Conservation (phyloP, 176 grass and related monocot genomes). For the Rhynchospora tenuis region DNA sequence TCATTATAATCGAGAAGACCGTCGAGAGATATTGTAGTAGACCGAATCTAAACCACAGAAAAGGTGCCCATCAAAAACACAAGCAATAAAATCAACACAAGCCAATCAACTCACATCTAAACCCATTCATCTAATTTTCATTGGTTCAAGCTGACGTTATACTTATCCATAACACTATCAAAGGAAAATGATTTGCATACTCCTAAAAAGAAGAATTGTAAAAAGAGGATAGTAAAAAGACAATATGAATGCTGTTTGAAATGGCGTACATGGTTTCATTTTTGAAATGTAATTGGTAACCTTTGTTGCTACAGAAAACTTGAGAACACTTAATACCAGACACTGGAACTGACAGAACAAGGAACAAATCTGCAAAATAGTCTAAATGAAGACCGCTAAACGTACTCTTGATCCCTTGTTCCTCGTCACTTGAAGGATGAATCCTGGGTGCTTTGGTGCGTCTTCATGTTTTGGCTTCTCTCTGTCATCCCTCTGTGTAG, state of each 20-base stretch:
- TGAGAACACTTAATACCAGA: not conserved
- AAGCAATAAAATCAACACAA: slow-evolving; percentile 7
- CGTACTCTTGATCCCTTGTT: slow-evolving; percentile 85
- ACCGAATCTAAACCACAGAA: slow-evolving; percentile 58
- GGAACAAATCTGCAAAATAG: slow-evolving; percentile 8
- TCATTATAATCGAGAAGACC: slow-evolving; percentile 90
- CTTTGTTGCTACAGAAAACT: no score
- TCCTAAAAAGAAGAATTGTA: not conserved
- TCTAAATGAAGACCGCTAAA: slow-evolving; percentile 13
- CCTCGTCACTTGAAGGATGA: slow-evolving; percentile 66
- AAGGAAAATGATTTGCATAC: not conserved
- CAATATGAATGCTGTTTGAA: not conserved
- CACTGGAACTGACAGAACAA: not conserved
- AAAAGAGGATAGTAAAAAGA: not conserved
- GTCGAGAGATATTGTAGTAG: slow-evolving; percentile 71
- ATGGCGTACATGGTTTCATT: no score
- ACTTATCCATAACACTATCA: not conserved
- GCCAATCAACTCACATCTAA: not conserved
- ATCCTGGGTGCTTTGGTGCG: slow-evolving; percentile 80
- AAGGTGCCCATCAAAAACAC: not conserved
- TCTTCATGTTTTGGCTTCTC: slow-evolving; percentile 66
- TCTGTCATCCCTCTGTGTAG: slow-evolving; percentile 36
- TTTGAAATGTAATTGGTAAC: no score
- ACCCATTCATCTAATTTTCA: not conserved
- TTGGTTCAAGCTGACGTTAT: not conserved